A percentile compares a stretch with the other conserved stretches of the same genome.
Conservation (phyloP, 2,329 filamentous ascomycete species). For the Sclerotinia spermophila region DNA sequence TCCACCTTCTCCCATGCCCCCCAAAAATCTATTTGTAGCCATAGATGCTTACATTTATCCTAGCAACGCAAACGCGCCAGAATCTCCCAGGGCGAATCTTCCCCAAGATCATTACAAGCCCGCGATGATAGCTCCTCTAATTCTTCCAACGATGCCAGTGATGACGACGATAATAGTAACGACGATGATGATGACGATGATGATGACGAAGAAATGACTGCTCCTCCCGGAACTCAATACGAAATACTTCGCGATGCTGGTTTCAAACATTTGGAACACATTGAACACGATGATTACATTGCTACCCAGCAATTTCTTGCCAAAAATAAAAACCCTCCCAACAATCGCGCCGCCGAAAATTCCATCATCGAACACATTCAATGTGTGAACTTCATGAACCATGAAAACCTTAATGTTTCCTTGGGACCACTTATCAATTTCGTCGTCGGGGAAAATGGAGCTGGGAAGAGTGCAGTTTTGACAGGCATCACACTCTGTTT, state of each 20-base stretch:
- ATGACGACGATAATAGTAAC: constrained; percentile 32
- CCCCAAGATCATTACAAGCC: constrained; percentile 24
- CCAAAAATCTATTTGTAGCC: not conserved
- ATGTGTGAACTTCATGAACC: constrained; percentile 96
- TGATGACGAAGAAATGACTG: constrained; percentile 18
- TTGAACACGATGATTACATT: constrained; percentile 56
- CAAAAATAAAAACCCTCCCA: constrained; percentile 48
- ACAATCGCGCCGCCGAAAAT: constrained; percentile 74
- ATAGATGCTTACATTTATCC: constrained; percentile 15
- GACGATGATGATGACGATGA: constrained; percentile 33
- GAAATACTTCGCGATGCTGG: constrained; percentile 57
- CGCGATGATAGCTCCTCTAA: constrained; percentile 23
- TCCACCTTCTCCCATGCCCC: not conserved
- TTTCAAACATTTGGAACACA: constrained; percentile 54
- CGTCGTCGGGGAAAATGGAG: constrained; percentile 95
- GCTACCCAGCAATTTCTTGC: constrained; percentile 57
- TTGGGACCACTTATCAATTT: constrained; percentile 97
- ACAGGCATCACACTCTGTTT: constrained; percentile 91
- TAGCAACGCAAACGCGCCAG: constrained; percentile 44
- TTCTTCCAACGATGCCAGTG: constrained; percentile 32
- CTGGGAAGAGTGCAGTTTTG: constrained; percentile 92
- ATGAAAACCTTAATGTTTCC: constrained; percentile 72
- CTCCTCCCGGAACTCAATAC: constrained; percentile 53
- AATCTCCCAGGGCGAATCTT: constrained; percentile 30
- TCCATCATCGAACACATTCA: constrained; percentile 86